Base-by-base conservation (phyloP, 805 yeast genomes). In the Teunomyces kruisii region DNA sequence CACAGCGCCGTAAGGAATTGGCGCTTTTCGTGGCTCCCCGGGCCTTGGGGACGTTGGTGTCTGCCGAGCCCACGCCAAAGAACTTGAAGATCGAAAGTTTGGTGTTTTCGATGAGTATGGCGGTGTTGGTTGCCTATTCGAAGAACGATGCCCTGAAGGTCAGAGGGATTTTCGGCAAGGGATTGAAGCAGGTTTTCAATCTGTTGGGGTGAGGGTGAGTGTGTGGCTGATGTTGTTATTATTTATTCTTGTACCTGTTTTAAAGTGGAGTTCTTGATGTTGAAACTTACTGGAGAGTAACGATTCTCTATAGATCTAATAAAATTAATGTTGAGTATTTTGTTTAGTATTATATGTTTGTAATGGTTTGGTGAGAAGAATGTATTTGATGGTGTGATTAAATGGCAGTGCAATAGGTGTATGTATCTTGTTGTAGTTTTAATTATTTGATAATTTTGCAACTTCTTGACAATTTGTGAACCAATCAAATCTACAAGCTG, bases 11-110 rank as follows among this genome's bases (percentile, higher is more conserved):
- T 17, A 70, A 75, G 42, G 80, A 75, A 48, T 68, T 75, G 58
- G 76, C 78, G 0, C 61, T 75, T 22, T 75, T 75, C 51, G 78
- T 72, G 22, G 74, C 76, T 7, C 76, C 72, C 2, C 49, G 68
- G 38, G 72, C 69, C 13, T 52, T 65, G 49, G 71, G 70, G 8
- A 64, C 70, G 15, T 43, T 67, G 26, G 57, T 67, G 4, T 58
- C 67, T 13, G 36, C 60, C 15, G 64, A 58, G 13, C 53, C 62
- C 9, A 50, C 67, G 14, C 44, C 49, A n/a, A 40, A 40, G 26
- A 60, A 62, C 46, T 53, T 67, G 42, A 46, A 52, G 24, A 46
- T 63, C 7, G 74, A 69, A 45, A 50, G 64, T 19, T 17, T 64
- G 10, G 59, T 56, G n/a, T 68, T 69, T 50, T 56, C 71, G 6